Evolutionary conservation across 2,329 filamentous ascomycete species (phyloP).

Genomic region (Ascochyta koolunga): DNA sequence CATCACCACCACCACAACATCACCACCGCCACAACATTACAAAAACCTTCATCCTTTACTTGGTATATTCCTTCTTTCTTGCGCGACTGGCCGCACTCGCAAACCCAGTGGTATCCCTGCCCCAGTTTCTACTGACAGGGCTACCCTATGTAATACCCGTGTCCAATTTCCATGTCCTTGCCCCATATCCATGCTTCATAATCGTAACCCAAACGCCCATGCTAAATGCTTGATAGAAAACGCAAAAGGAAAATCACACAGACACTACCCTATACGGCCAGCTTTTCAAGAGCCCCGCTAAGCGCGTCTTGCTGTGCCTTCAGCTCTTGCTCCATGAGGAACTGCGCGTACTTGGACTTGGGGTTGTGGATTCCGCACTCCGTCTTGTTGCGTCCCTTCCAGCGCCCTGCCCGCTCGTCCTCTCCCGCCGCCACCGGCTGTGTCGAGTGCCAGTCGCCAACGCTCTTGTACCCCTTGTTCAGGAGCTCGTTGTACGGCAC

Average conservation of each 20-base stretch:
- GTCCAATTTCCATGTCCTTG: conserved; percentile 9
- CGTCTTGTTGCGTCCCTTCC: conserved; percentile 95
- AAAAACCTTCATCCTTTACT: too few relatives aligned
- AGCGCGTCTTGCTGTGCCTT: conserved; percentile 56
- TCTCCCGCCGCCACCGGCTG: conserved; percentile 86
- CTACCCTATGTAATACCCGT: conserved; percentile 10
- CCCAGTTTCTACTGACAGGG: conserved; percentile 15
- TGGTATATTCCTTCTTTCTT: background rate
- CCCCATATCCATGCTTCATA: conserved; percentile 18
- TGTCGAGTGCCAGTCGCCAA: conserved; percentile 98
- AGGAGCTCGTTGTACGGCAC: conserved; percentile 94
- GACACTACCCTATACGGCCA: conserved; percentile 25
- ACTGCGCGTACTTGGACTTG: conserved; percentile 89
- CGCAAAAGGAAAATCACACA: conserved; percentile 28
- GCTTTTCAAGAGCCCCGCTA: conserved; percentile 39
- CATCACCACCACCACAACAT: too few relatives aligned
- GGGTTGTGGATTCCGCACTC: conserved; percentile 99
- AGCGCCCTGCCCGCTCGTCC: conserved; percentile 93
- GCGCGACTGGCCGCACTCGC: conserved; percentile 7
- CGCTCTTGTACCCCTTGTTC: conserved; percentile 94
- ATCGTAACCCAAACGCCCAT: conserved; percentile 47
- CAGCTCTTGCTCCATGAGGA: conserved; percentile 73
- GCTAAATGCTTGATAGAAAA: conserved; percentile 44
- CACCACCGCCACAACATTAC: too few relatives aligned
- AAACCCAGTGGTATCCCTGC: conserved; percentile 31